Percentiles rank a stretch among this genome's conserved stretches.
These are phyloP conservation scores for Leucosporidium scottii DNA, from an alignment of 768 basidiomycete genomes.

Conservation along the genomic window DNA sequence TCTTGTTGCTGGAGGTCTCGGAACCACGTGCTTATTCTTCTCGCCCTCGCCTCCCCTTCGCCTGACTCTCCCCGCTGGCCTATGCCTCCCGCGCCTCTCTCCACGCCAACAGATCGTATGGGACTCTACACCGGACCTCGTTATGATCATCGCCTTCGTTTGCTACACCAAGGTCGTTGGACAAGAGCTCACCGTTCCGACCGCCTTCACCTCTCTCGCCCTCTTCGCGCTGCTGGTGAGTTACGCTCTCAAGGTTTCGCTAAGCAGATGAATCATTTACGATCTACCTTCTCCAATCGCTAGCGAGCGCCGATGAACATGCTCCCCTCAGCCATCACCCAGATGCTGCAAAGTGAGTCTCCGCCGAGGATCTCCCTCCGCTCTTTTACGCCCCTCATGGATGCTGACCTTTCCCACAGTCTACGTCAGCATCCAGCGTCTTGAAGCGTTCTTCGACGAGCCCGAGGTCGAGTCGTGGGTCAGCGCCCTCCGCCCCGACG, in stretches of 20 bases:
- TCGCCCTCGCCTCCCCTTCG: no score
- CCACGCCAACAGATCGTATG: conserved; percentile 4
- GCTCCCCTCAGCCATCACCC: conserved; percentile 20
- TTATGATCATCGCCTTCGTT: background rate
- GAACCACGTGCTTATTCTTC: no score
- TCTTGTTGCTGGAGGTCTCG: no score
- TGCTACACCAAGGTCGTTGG: conserved; percentile 48
- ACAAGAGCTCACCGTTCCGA: conserved; percentile 63
- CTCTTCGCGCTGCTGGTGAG: conserved; percentile 49
- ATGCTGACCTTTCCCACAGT: background rate
- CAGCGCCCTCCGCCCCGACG: conserved; percentile 31
- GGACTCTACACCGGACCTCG: conserved; percentile 23
- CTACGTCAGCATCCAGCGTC: conserved; percentile 39
- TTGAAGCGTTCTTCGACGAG: conserved; percentile 43
- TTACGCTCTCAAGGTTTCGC: no score
- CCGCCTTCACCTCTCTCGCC: conserved; percentile 80
- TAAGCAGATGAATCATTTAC: no score
- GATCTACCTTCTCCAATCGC: no score
- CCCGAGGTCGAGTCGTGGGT: conserved; percentile 42
- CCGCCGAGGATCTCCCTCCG: conserved; percentile 6
- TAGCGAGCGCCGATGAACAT: conserved; percentile 18
- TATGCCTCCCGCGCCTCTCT: no score
- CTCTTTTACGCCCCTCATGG: background rate
- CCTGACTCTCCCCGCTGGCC: background rate
- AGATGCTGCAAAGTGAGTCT: conserved; percentile 9